These are phyloP conservation scores for Fusarium devonianum DNA, from an alignment of 2,329 filamentous ascomycete species.

Conservation along the genomic window DNA sequence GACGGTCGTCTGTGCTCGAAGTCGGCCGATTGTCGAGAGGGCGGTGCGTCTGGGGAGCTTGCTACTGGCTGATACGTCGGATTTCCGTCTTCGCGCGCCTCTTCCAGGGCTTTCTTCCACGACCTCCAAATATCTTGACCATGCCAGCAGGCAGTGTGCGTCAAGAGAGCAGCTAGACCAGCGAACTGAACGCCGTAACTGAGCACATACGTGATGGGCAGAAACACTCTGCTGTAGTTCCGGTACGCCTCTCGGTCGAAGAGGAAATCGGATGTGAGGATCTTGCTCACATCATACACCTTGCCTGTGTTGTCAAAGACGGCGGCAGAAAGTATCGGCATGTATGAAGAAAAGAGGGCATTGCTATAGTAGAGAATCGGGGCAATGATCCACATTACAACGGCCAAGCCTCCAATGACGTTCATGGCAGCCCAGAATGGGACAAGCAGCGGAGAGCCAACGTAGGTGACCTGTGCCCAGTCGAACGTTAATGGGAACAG, in stretches of 20 bases:
- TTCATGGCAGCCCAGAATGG: constrained; percentile 90
- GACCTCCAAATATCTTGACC: constrained; percentile 82
- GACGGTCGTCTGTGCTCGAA: constrained; percentile 38
- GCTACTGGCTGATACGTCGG: constrained; percentile 61
- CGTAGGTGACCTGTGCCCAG: constrained; percentile 89
- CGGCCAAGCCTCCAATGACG: constrained; percentile 78
- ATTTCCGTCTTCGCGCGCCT: constrained; percentile 62
- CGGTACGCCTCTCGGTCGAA: constrained; percentile 81
- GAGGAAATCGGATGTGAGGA: constrained; percentile 78
- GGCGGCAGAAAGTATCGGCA: constrained; percentile 83
- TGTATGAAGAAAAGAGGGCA: constrained; percentile 80
- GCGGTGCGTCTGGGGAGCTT: constrained; percentile 35
- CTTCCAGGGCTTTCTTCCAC: constrained; percentile 73
- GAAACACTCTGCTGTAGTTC: constrained; percentile 82
- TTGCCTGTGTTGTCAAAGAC: constrained; percentile 87
- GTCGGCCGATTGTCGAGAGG: constrained; percentile 25
- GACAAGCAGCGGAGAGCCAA: constrained; percentile 82
- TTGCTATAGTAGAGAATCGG: constrained; percentile 84
- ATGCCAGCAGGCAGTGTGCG: constrained; percentile 85
- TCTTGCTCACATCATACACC: constrained; percentile 81
- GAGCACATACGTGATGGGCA: constrained; percentile 86
- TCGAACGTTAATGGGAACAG: constrained; percentile 88
- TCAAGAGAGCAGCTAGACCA: constrained; percentile 78
- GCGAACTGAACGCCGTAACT: constrained; percentile 90
- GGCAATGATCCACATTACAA: constrained; percentile 86